A percentile compares a stretch with the other conserved stretches of the same genome.
These are phyloP conservation scores for Trichophaea hybrida DNA, from an alignment of 2,329 filamentous ascomycete species.

Conservation along the genomic window DNA sequence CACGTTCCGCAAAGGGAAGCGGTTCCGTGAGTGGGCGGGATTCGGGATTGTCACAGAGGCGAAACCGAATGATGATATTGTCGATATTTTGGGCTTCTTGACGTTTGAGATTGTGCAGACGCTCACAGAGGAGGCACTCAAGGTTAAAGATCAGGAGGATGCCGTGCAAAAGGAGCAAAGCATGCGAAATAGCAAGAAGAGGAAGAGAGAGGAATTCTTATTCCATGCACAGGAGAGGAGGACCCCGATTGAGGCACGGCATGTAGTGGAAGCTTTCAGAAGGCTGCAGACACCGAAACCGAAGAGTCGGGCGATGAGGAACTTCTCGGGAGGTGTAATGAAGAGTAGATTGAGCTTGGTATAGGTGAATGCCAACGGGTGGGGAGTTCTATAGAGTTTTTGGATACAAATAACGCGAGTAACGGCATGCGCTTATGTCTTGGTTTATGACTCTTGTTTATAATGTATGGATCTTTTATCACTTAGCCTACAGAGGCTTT, in stretches of 20 bases:
- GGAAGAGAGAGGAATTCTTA: slow-evolving; percentile 45
- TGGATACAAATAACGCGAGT: neutral
- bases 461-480: too few relatives aligned
- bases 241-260: slow-evolving; percentile 71
- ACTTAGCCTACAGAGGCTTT: too few relatives aligned
- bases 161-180: slow-evolving; percentile 55
- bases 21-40: slow-evolving; percentile 94
- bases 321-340: slow-evolving; percentile 26
- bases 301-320: slow-evolving; percentile 62
- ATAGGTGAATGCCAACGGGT: slow-evolving; percentile 5
- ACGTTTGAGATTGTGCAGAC: slow-evolving; percentile 99
- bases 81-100: slow-evolving; percentile 92
- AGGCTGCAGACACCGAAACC: slow-evolving; percentile 69
- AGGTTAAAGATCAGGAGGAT: slow-evolving; percentile 92
- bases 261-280: slow-evolving; percentile 87
- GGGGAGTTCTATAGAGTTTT: neutral
- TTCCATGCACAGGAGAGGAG: slow-evolving; percentile 85
- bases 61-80: slow-evolving; percentile 94
- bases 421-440: too few relatives aligned
- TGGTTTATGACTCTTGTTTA: too few relatives aligned
- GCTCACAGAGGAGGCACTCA: slow-evolving; percentile 85
- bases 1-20: slow-evolving; percentile 95
- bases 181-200: slow-evolving; percentile 40
- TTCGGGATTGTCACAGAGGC: slow-evolving; percentile 92
- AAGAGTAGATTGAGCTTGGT: slow-evolving; percentile 26